Conservation (phyloP, 768 basidiomycete species). For the Tricholoma sp. region DNA sequence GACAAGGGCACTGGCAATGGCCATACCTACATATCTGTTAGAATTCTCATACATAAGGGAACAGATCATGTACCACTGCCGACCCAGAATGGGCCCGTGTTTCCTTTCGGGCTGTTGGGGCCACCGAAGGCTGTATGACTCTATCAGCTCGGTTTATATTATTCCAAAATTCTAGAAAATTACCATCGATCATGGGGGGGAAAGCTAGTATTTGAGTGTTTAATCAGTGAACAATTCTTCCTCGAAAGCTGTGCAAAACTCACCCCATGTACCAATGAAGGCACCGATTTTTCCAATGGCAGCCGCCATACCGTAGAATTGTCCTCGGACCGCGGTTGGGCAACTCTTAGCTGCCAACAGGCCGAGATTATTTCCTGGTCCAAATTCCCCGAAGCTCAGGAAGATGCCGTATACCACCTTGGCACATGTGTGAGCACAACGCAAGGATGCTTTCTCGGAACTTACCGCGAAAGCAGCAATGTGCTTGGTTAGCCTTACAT, state of each 20-base stretch:
- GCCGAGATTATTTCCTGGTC: conserved; percentile 84
- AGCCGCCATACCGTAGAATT: conserved; percentile 83
- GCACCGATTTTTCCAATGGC: conserved; percentile 84
- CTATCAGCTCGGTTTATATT: conserved; percentile 2
- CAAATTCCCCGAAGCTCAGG: conserved; percentile 83
- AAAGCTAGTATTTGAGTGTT: conserved; percentile 42
- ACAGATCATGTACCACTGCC: conserved; percentile 52
- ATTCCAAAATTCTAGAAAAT: conserved; percentile 9
- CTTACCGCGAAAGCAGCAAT: conserved; percentile 73
- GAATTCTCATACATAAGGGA: conserved; percentile 1
- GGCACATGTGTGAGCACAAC: conserved; percentile 1
- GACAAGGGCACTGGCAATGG: conserved; percentile 70
- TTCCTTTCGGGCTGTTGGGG: conserved; percentile 42
- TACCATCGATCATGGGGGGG: conserved; percentile 60
- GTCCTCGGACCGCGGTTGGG: conserved; percentile 82
- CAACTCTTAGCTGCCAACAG: conserved; percentile 81
- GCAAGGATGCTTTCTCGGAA: neutral
- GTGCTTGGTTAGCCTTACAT: conserved; percentile 47
- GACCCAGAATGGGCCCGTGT: conserved; percentile 86
- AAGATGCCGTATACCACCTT: conserved; percentile 89
- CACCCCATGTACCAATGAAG: conserved; percentile 78
- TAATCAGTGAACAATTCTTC: neutral
- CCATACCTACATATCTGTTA: conserved; percentile 42
- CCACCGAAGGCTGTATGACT: conserved; percentile 56
- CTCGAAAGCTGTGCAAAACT: conserved; percentile 15